phyloP scores from a whole-genome alignment of 164 flowering plant genomes.

The Pachysandra terminalis region DNA sequence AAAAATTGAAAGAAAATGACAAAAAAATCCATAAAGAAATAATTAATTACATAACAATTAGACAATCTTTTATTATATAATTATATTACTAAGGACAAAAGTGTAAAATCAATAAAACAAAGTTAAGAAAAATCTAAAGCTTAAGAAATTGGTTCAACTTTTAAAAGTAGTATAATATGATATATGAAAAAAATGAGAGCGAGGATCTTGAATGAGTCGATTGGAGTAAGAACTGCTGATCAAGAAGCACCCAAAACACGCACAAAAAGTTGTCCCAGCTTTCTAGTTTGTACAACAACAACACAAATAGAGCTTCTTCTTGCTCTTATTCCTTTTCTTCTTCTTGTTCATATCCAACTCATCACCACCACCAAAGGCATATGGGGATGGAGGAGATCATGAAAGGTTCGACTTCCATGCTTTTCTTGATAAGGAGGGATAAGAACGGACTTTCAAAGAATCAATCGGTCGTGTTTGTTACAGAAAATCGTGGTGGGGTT shows the following conservation, averaged over 20 bases:
- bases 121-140: too few species aligned
- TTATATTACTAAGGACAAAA: too few species aligned
- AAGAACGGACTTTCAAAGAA: slow-evolving; percentile 33
- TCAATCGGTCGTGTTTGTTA: slow-evolving; percentile 35
- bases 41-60: too few species aligned
- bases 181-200: too few species aligned
- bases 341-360: slow-evolving; percentile 10
- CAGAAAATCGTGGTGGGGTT: slow-evolving; percentile 15
- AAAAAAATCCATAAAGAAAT: too few species aligned
- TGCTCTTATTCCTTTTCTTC: slow-evolving; percentile 9
- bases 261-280: slow-evolving; percentile 24
- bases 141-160: too few species aligned
- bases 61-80: too few species aligned
- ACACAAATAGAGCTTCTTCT: slow-evolving; percentile 2
- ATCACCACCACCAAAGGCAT: not conserved
- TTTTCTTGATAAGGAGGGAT: slow-evolving; percentile 13
- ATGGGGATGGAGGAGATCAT: too few species aligned
- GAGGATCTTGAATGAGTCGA: slow-evolving; percentile 17
- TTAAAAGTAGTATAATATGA: too few species aligned
- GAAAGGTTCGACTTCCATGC: slow-evolving; percentile 11
- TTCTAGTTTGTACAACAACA: not conserved
- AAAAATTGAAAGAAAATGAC: too few species aligned
- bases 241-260: slow-evolving; percentile 33
- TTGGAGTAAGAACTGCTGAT: slow-evolving; percentile 16
- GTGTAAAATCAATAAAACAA: too few species aligned